A percentile compares a stretch with the other conserved stretches of the same genome.
Evolutionary conservation across 2,329 filamentous ascomycete genomes (phyloP).

Genomic region (Ophiostoma triangulosporum): DNA sequence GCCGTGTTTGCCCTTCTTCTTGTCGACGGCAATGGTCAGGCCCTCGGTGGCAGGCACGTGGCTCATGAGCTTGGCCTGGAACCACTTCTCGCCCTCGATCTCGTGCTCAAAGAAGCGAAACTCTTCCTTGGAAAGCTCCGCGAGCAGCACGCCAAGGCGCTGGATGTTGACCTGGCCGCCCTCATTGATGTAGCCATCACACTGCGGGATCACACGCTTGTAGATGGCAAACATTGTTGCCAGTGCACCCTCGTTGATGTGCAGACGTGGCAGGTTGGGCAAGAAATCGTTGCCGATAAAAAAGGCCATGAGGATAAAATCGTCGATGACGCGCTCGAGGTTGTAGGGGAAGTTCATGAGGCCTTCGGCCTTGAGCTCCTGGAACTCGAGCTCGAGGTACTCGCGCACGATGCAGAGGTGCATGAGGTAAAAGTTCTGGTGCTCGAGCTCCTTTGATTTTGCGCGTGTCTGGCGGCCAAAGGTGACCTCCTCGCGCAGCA

Average conservation of each 20-base stretch:
- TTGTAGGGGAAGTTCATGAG: constrained; percentile 68
- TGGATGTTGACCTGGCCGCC: constrained; percentile 81
- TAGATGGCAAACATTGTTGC: constrained; percentile 97
- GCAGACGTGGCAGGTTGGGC: constrained; percentile 86
- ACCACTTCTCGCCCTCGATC: constrained; percentile 79
- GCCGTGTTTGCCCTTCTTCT: constrained; percentile 7
- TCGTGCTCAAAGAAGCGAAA: constrained; percentile 88
- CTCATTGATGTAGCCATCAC: constrained; percentile 93
- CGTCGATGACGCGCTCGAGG: constrained; percentile 92
- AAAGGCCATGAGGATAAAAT: constrained; percentile 99
- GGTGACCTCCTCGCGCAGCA: constrained; percentile 92
- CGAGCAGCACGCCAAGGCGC: constrained; percentile 62
- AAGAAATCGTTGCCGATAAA: constrained; percentile 99
- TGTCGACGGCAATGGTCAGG: constrained; percentile 11
- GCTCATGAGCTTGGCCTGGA: constrained; percentile 64
- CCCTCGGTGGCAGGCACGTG: constrained; percentile 46
- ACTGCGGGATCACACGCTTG: constrained; percentile 74
- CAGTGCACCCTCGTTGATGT: constrained; percentile 96
- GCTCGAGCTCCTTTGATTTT: constrained; percentile 92
- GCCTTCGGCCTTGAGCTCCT: constrained; percentile 68
- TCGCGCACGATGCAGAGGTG: constrained; percentile 96
- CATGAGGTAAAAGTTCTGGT: constrained; percentile 96
- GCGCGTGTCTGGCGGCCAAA: constrained; percentile 79
- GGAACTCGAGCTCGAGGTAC: constrained; percentile 93
- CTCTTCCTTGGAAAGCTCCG: constrained; percentile 79